Base-by-base conservation (phyloP, 2,329 filamentous ascomycete genomes). In the Penicillium thymicola region DNA sequence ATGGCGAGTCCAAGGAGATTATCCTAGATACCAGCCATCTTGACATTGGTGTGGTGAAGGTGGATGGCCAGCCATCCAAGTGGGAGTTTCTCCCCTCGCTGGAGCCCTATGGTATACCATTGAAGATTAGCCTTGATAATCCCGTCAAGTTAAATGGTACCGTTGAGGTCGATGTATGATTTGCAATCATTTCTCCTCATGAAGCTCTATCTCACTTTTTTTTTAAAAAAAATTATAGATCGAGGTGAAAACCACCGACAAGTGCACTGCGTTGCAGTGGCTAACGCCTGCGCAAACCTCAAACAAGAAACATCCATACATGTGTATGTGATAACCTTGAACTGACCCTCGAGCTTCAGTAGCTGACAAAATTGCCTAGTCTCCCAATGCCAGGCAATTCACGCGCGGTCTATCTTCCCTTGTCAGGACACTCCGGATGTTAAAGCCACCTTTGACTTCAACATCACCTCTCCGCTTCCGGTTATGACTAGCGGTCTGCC, bases 401-500 rank as follows among this genome's bases (percentile, higher is more conserved):
- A 97, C 69, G 91, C 90, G 42, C 87, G 94, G 58, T 96, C 92
- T 46, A 84, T 97, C 59, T 96, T 97, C 74, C 94, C 94, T 7
- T 97, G 93, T 76, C 93, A 97, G 78, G 94, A 99, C 71, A 97
- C 94, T 0, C 94, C 94, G 3, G 93, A 97, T 72, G 89, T 97
- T 67, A 99, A 99, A 79, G 92, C 90, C n/a, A 95, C 92, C 1
- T 92, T 92, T 75, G 86, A 87, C 60, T 97, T 97, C 79, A 89
- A 88, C 68, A 88, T 99, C 69, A 87, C 86, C 27, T 97, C 92
- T 25, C 86, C 89, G 5, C 82, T 96, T 14, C 91, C 92, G 0
- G 92, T 97, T n/a, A 85, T 97, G 55, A 92, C 93, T 32, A 96
- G 91, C 68, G 94, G 94, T 54, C 82, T 97, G 18, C 81, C 83